These are phyloP conservation scores for Penicillium vulpinum DNA, from an alignment of 2,329 filamentous ascomycete species.

Conservation along the genomic window DNA sequence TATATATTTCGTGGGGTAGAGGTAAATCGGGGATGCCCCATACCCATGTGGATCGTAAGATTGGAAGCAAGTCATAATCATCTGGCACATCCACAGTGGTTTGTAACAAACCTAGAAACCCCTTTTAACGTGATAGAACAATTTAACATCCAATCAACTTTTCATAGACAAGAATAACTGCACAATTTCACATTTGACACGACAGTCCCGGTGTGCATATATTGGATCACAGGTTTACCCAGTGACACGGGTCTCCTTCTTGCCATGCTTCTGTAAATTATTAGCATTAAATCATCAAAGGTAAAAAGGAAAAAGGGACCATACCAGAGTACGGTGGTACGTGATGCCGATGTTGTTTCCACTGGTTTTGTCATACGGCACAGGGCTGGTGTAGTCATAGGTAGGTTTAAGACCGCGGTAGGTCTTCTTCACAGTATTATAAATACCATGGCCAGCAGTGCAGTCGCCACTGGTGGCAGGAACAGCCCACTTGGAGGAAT, in stretches of 20 bases:
- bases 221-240: not conserved
- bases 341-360: constrained; percentile 29
- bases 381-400: constrained; percentile 39
- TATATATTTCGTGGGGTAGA: not conserved
- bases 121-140: not conserved
- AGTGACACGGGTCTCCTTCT: constrained; percentile 15
- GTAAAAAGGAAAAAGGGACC: not conserved
- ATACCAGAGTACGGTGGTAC: constrained; percentile 21
- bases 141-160: not conserved
- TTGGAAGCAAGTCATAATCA: not conserved
- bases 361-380: constrained; percentile 30
- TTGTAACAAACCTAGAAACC: not conserved
- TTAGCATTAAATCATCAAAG: not conserved
- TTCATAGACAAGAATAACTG: not conserved
- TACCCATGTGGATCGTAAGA: not conserved
- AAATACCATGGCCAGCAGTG: constrained; percentile 38
- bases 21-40: not conserved
- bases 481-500: constrained; percentile 31
- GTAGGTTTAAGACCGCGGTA: constrained; percentile 30
- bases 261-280: constrained; percentile 16
- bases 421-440: constrained; percentile 36
- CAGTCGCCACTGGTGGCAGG: constrained; percentile 32
- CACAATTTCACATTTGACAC: not conserved
- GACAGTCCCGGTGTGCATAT: not conserved
- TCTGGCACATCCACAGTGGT: not conserved